Evolutionary conservation across 257 asterid species (phyloP), one percentile per base, ranked within the genome.

Genomic region (Anisodus tanguticus): DNA sequence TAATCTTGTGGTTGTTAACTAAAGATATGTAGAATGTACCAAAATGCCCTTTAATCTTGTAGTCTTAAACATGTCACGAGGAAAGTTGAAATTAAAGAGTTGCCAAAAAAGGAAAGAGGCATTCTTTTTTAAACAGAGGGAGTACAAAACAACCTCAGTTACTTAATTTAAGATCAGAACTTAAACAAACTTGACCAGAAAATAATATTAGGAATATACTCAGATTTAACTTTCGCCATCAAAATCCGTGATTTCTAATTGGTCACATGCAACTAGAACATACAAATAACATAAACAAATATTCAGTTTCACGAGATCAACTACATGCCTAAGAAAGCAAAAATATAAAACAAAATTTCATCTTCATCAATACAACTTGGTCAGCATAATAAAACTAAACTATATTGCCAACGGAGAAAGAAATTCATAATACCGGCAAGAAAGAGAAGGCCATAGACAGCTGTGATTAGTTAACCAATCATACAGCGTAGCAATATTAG

Each of bases 381-480:
- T 53, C 64, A 53, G 49, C 66, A 77, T 31, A 53, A 53, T 5
- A 54, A 83, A 59, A 19, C 26, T 8, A 7, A 10, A 13, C 59
- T 59, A 84, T 66, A 83, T 9, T 17, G 55, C n/a, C 0, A 57
- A 85, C 77, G 84, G 58, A 69, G 59, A 22, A 31, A n/a, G 58
- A 72, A 39, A 76, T 79, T 37, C 16, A 19, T 17, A 51, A 82
- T 89, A 92, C 96, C 94, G 92, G 91, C 94, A 92, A 64, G 93
- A 91, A 86, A 91, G 93, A 82, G 93, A 91, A 26, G 96, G 94
- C 96, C 96, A 91, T 9, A 86, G 83, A 12, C 86, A 88, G 84
- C 90, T 92, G 83, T 92, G 93, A 54, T 92, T 91, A n/a, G 95
- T 90, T 49, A 92, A 89, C 96, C 94, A 92, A 88, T 92, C 96